Base-by-base conservation (phyloP, 306 rosid genomes). In the Begonia masoniana region DNA sequence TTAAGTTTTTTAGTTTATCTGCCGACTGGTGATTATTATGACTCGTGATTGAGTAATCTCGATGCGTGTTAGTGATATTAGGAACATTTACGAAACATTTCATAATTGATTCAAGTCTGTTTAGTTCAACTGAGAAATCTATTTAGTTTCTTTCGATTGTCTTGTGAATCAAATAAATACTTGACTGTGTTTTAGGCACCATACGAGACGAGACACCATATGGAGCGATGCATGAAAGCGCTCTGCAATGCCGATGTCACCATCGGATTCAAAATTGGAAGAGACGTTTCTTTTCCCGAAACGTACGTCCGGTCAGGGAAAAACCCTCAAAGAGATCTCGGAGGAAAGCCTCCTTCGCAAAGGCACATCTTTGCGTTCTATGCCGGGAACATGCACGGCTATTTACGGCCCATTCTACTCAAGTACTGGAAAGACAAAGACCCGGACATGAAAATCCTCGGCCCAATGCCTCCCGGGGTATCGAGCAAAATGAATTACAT, bases 171-270 rank as follows among this genome's bases (percentile, higher is more conserved):
- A 68, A 23, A 58, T 51, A 43, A 55, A 56, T 57, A 19, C 17
- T 42, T 42, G 56, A 55, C 15, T 62, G 10, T 71, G 15, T 57
- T 68, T 42, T 67, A 85, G 97, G 95, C 97, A 63, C 94, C 97
- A 24, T 89, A 89, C 15, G 95, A 89, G 70, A 82, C 94, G 52
- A 89, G 95, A 76, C 97, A 89, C 80, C 97, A 89, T 52, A 85
- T 89, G 97, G 97, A 89, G 65, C 82, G 68, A 75, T 85, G 94
- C 80, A 76, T 85, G 58, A 89, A 85, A 71, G 95, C 94, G 50
- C 85, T 89, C 39, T 89, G 97, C 77, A 89, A 82, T 69, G 84
- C 95, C 36, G 94, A 89, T 73, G 95, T 85, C 43, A 89, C 94
- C 17, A 68, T 58, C 46, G 97, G 91, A 68, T 89, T 85, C 71